Base-by-base conservation (phyloP, 2,329 filamentous ascomycete genomes). In the Aspergillus fructus region DNA sequence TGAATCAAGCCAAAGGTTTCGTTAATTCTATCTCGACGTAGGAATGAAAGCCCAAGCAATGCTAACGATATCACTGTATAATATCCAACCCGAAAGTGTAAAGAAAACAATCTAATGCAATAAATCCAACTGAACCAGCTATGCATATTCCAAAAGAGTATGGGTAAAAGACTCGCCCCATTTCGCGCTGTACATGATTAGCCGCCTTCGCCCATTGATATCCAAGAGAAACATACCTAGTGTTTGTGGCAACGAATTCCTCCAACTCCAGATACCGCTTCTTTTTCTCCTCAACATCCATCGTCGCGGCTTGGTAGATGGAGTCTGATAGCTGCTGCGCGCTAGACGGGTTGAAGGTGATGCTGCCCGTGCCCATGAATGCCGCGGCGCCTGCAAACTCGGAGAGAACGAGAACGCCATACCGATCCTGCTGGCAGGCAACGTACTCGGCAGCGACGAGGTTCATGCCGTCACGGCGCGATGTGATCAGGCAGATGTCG, bases 361-460 rank as follows among this genome's bases (percentile, higher is more conserved):
- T 79, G 61, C 89, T 90, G 48, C 92, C 92, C 62, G 93, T 93
- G 53, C 62, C 58, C 72, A 97, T 84, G 53, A 89, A 94, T 71
- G 96, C 90, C 0, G 93, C 92, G 1, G 93, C 93, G n/a, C 93
- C 93, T 0, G 93, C 91, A 71, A 97, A 97, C 71, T 97, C 92
- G 49, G 92, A 96, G 39, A 97, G 83, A 53, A 97, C 91, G 83
- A 97, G 90, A 51, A 93, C 89, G 47, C 93, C 93, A 70, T 96
- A 90, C 53, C 89, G 86, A 68, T 93, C 84, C 64, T 88, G 84
- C 72, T 97, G 93, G 21, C 90, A 93, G 15, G 93, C 93, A 60
- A 97, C 94, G 76, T 97, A 97, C 76, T 97, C 93, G 75, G 96
- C 97, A 0, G 91, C 93, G 19, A 97, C 93, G 13, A 97, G 83